A percentile compares a stretch with the other conserved stretches of the same genome.
Evolutionary conservation across 176 grass and related monocot genomes (phyloP).

Genomic region (Chloris gayana): DNA sequence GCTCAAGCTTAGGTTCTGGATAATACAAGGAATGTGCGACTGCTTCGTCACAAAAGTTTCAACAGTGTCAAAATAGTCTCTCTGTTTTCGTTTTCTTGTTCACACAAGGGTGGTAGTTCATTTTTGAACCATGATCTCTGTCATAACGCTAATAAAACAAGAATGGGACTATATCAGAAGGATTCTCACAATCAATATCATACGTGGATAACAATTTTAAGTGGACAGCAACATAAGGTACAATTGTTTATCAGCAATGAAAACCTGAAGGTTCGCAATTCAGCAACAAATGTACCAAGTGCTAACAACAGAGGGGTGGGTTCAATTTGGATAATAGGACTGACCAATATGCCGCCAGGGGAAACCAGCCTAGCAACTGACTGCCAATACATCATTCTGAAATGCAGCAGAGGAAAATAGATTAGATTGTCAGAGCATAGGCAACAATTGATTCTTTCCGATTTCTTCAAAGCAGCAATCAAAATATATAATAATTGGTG

Average conservation of each 20-base stretch:
- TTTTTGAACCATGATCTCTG: no score
- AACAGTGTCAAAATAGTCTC: not conserved
- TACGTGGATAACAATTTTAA: not conserved
- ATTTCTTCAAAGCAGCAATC: not conserved
- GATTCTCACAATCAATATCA: not conserved
- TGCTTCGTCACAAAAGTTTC: not conserved
- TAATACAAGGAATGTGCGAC: not conserved
- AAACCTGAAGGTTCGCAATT: not conserved
- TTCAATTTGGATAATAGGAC: constrained; percentile 36
- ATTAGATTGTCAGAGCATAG: constrained; percentile 20
- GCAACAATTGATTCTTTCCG: not conserved
- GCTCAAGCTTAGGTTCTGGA: not conserved
- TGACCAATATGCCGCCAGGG: constrained; percentile 85
- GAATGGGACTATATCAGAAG: not conserved
- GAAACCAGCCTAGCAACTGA: constrained; percentile 75
- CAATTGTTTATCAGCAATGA: not conserved
- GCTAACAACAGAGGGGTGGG: not conserved
- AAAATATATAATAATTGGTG: not conserved
- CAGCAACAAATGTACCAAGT: not conserved
- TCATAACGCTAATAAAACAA: no score
- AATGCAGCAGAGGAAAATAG: constrained; percentile 33
- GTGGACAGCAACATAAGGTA: not conserved
- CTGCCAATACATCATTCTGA: constrained; percentile 97
- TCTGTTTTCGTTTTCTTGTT: no score
- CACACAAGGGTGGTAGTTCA: no score